Conservation (phyloP, 305 asterid species). For the Fraxinus ornus region DNA sequence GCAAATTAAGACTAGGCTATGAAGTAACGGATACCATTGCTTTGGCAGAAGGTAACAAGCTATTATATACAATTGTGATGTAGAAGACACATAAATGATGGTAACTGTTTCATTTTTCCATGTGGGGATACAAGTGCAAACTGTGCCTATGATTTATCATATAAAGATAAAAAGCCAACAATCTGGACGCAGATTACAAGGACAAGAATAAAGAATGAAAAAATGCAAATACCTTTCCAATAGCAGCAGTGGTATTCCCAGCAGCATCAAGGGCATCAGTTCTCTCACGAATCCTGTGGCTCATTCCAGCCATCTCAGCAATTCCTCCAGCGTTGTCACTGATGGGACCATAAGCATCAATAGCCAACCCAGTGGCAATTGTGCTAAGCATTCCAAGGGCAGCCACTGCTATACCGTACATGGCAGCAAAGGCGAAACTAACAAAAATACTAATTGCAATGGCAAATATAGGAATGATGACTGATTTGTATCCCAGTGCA, state of each 20-base stretch:
- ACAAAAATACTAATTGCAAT: slow-evolving; percentile 79
- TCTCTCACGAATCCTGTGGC: slow-evolving; percentile 85
- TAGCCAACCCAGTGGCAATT: slow-evolving; percentile 83
- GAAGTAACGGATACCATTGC: not conserved
- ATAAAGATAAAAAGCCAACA: not conserved
- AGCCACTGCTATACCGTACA: slow-evolving; percentile 85
- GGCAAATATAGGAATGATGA: slow-evolving; percentile 85
- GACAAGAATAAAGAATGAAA: not conserved
- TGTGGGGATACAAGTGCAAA: not conserved
- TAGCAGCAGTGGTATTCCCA: slow-evolving; percentile 91
- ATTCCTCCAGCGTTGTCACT: slow-evolving; percentile 97
- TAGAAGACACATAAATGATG: not conserved
- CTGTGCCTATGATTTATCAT: not conserved
- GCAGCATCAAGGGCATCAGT: slow-evolving; percentile 43
- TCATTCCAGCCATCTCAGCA: slow-evolving; percentile 99
- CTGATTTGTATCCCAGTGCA: slow-evolving; percentile 83
- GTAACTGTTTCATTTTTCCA: not conserved
- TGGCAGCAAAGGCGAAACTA: slow-evolving; percentile 84
- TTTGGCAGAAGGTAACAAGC: not conserved
- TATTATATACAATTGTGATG: not conserved
- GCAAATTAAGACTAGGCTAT: not conserved
- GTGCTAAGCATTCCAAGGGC: slow-evolving; percentile 88
- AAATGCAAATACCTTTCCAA: slow-evolving; percentile 62
- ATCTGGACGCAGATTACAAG: not conserved
- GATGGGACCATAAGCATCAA: slow-evolving; percentile 95